These are phyloP conservation scores for Oidiodendron maius DNA, from an alignment of 495 filamentous ascomycete genomes.

Conservation along the genomic window DNA sequence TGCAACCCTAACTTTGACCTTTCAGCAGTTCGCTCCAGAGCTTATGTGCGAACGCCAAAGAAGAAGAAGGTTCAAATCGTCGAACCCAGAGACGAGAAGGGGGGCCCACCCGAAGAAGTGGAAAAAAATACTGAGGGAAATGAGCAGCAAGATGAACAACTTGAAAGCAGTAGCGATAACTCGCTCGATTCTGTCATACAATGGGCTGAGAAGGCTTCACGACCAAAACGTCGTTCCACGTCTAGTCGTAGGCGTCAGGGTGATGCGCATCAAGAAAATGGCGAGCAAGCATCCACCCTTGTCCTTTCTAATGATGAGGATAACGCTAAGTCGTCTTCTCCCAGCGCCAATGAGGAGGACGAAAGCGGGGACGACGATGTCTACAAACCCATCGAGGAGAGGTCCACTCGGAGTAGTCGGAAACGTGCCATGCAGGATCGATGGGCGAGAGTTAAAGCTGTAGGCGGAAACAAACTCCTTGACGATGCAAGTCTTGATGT, in stretches of 20 bases:
- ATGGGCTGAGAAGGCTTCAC: conserved; percentile 23
- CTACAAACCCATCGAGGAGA: not conserved
- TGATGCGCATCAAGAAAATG: not conserved
- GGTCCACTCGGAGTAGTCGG: not conserved
- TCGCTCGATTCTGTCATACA: conserved; percentile 13
- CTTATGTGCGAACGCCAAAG: not conserved
- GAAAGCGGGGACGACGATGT: not conserved
- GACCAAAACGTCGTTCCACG: not conserved
- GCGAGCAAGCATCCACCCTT: not conserved
- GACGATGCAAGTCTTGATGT: not conserved
- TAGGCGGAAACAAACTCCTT: not conserved
- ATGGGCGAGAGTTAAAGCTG: not conserved
- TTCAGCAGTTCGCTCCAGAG: conserved; percentile 7
- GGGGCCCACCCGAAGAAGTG: conserved; percentile 1
- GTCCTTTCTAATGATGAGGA: too few species aligned
- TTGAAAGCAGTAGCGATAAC: conserved; percentile 10
- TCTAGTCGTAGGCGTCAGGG: not conserved
- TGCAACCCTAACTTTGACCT: conserved; percentile 46
- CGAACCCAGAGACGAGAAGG: not conserved
- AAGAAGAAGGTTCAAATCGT: not conserved
- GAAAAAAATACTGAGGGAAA: conserved; percentile 34
- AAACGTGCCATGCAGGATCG: not conserved
- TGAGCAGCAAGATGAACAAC: conserved; percentile 22
- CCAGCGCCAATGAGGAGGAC: not conserved
- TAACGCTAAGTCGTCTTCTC: not conserved